Percentiles rank a stretch among this genome's conserved stretches.
phyloP scores from a whole-genome alignment of 2,329 filamentous ascomycete genomes.

The Cladosporium austrohemisphaericum region DNA sequence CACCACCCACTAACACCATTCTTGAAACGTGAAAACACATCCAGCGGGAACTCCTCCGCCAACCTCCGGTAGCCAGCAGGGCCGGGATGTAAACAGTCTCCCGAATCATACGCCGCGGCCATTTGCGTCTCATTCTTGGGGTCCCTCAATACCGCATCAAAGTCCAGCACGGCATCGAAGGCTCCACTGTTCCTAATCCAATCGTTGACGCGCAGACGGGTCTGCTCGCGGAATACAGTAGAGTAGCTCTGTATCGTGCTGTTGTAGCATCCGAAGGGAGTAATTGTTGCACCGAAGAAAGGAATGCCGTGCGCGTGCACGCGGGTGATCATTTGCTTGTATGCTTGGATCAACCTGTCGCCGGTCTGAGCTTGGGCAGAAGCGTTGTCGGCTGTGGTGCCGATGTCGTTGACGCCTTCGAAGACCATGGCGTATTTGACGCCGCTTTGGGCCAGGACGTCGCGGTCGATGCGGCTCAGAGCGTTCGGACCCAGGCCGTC shows the following conservation, averaged over 20 bases:
- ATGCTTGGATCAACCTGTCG: slow-evolving; percentile 54
- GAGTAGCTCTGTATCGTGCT: slow-evolving; percentile 52
- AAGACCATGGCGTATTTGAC: slow-evolving; percentile 62
- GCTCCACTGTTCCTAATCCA: slow-evolving; percentile 56
- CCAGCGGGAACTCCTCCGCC: slow-evolving; percentile 56
- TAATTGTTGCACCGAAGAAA: slow-evolving; percentile 63
- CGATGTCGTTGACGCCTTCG: slow-evolving; percentile 68
- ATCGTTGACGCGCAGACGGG: slow-evolving; percentile 55
- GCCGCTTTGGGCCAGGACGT: slow-evolving; percentile 56
- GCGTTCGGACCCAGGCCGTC: slow-evolving; percentile 62
- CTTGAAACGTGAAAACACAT: slow-evolving; percentile 44
- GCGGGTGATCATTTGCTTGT: slow-evolving; percentile 54
- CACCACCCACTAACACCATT: slow-evolving; percentile 24
- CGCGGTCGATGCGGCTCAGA: slow-evolving; percentile 59
- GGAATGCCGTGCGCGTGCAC: slow-evolving; percentile 54
- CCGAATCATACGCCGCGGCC: slow-evolving; percentile 52
- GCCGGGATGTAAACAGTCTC: slow-evolving; percentile 64
- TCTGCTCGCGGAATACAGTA: slow-evolving; percentile 52
- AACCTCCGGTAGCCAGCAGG: slow-evolving; percentile 57
- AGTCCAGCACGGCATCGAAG: slow-evolving; percentile 62
- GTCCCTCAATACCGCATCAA: slow-evolving; percentile 56
- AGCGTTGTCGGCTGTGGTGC: slow-evolving; percentile 44
- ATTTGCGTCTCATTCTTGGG: slow-evolving; percentile 48
- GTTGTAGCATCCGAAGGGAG: slow-evolving; percentile 53
- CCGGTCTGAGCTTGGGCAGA: slow-evolving; percentile 47